Conservation (phyloP, 306 rosid genomes). For the Cicer pinnatifidum region DNA sequence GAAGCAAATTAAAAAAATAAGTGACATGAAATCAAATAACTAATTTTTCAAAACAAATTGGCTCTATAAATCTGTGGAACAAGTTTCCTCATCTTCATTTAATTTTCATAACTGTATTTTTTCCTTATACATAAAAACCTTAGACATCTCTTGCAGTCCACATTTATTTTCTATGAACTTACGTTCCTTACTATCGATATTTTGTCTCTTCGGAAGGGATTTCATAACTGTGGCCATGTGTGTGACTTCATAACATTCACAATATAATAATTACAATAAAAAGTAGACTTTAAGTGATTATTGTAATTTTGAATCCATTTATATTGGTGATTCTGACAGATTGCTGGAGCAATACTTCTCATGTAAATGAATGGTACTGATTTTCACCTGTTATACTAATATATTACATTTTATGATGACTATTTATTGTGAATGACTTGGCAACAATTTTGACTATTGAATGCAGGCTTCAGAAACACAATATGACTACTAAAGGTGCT, state of each 20-base stretch:
- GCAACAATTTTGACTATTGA: conserved; percentile 5
- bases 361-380: conserved; percentile 78
- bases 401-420: background rate
- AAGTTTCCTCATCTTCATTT: too few species aligned
- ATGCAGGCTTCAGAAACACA: conserved; percentile 75
- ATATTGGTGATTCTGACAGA: conserved; percentile 58
- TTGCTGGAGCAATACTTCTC: conserved; percentile 79
- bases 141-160: background rate
- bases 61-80: too few species aligned
- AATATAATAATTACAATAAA: background rate
- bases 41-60: too few species aligned
- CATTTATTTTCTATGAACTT: background rate
- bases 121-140: too few species aligned
- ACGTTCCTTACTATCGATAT: background rate
- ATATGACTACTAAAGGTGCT: conserved; percentile 78
- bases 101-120: too few species aligned
- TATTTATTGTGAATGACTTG: conserved; percentile 18
- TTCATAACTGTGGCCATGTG: background rate
- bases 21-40: too few species aligned
- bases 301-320: conserved; percentile 11
- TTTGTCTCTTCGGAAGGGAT: conserved; percentile 12
- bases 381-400: conserved; percentile 35
- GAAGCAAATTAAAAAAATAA: background rate
- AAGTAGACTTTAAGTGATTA: conserved; percentile 22
- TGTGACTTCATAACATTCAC: conserved; percentile 16